A percentile compares a stretch with the other conserved stretches of the same genome.
Conservation (phyloP, 306 rosid species). For the Rosa lucieae region DNA sequence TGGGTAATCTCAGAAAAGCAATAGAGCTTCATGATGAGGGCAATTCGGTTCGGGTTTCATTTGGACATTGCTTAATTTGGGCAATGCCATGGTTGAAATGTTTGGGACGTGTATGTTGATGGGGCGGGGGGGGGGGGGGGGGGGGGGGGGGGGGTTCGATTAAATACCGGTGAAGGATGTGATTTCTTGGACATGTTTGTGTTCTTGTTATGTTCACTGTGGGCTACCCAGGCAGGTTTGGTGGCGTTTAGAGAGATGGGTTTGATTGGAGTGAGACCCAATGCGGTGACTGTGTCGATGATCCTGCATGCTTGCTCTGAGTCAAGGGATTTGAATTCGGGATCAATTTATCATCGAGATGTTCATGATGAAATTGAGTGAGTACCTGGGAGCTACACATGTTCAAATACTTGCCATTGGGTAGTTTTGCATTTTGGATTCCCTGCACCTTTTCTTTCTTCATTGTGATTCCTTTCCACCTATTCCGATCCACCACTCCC, state of each 20-base stretch:
- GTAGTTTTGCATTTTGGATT: too few relatives aligned
- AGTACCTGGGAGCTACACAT: too few relatives aligned
- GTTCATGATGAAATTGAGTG: too few relatives aligned
- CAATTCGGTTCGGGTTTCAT: not conserved
- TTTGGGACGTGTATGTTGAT: conserved; percentile 15
- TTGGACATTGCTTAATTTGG: not conserved
- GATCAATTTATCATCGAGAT: not conserved
- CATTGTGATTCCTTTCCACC: too few relatives aligned
- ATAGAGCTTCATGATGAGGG: not conserved
- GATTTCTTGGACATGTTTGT: conserved; percentile 3
- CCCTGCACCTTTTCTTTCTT: too few relatives aligned
- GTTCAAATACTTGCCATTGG: too few relatives aligned
- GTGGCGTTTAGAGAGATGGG: not conserved
- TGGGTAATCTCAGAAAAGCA: conserved; percentile 31
- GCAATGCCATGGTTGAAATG: conserved; percentile 21
- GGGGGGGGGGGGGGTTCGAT: not conserved
- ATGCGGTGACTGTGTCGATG: conserved; percentile 10
- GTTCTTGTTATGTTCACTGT: too few relatives aligned
- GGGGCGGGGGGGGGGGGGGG: too few relatives aligned
- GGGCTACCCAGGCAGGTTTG: conserved; percentile 3
- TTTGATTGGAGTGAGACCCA: conserved; percentile 15
- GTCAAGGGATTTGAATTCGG: not conserved
- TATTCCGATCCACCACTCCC: too few relatives aligned
- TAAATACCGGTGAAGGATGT: conserved; percentile 5
- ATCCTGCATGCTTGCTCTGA: conserved; percentile 6